Evolutionary conservation across 1,139 yeast genomes (phyloP).

Genomic region (Debaryomyces coudertii): DNA sequence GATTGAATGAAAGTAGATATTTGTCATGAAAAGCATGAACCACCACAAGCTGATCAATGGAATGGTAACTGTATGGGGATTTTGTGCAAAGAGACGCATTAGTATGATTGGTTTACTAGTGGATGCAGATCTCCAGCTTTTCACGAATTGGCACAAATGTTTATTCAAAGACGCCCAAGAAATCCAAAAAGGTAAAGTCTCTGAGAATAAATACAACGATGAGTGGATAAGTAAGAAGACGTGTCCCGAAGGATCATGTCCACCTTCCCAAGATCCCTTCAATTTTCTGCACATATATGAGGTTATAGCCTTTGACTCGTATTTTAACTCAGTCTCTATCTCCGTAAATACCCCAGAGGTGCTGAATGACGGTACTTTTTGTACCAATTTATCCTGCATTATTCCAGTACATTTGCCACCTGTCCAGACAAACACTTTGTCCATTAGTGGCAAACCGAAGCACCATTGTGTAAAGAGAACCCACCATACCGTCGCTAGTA

Average conservation of each 20-base stretch:
- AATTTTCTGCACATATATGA: constrained; percentile 61
- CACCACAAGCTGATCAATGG: constrained; percentile 65
- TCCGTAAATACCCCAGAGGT: constrained; percentile 4
- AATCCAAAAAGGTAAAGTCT: constrained; percentile 51
- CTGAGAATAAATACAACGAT: constrained; percentile 70
- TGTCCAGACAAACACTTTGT: constrained; percentile 71
- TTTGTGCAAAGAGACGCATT: constrained; percentile 21
- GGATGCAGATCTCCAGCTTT: neutral
- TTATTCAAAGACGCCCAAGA: constrained; percentile 20
- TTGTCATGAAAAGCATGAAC: constrained; percentile 87
- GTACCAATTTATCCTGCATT: constrained; percentile 15
- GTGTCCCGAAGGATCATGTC: constrained; percentile 97
- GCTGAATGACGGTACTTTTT: constrained; percentile 4
- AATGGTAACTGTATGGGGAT: constrained; percentile 50
- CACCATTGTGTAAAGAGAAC: constrained; percentile 84
- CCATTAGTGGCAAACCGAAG: constrained; percentile 89
- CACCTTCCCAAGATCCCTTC: constrained; percentile 84
- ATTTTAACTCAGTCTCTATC: constrained; percentile 7
- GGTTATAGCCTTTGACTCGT: constrained; percentile 30
- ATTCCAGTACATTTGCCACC: constrained; percentile 76
- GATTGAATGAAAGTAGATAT: constrained; percentile 81
- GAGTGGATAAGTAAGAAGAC: constrained; percentile 78
- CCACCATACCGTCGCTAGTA: constrained; percentile 76
- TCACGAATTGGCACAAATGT: neutral
- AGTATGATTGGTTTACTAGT: neutral